A percentile compares a stretch with the other conserved stretches of the same genome.
phyloP scores from a whole-genome alignment of 179 eudicot species.

The Spergularia azorica region DNA sequence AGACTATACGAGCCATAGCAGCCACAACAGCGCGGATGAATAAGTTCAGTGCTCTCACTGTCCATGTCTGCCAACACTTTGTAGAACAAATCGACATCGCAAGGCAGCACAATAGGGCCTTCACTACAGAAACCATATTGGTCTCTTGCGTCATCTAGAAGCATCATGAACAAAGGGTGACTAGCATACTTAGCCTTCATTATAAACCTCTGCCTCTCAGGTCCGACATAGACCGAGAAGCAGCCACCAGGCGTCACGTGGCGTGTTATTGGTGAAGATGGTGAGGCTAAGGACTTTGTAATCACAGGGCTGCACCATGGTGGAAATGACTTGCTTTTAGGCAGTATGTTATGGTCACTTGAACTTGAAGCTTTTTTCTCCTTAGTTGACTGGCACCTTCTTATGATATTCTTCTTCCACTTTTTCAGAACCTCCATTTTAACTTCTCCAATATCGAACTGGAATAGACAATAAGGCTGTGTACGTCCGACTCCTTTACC shows the following conservation, averaged over 20 bases:
- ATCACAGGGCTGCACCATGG: constrained; percentile 24
- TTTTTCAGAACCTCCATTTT: constrained; percentile 30
- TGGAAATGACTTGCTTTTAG: constrained; percentile 39
- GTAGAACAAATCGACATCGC: constrained; percentile 56
- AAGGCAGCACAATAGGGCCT: constrained; percentile 67
- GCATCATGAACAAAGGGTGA: constrained; percentile 57
- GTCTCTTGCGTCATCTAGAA: constrained; percentile 64
- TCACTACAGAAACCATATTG: constrained; percentile 61
- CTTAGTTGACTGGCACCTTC: constrained; percentile 30
- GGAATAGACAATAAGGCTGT: not conserved
- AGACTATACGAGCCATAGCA: constrained; percentile 39
- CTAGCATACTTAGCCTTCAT: constrained; percentile 51
- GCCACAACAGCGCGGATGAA: constrained; percentile 29
- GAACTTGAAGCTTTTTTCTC: constrained; percentile 4
- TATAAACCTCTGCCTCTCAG: constrained; percentile 58
- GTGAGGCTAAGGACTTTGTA: not conserved
- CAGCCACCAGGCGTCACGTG: constrained; percentile 57
- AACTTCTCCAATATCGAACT: not conserved
- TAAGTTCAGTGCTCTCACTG: constrained; percentile 20
- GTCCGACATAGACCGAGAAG: constrained; percentile 70
- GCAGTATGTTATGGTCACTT: constrained; percentile 1
- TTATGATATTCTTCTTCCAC: constrained; percentile 28
- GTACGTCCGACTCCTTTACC: no score
- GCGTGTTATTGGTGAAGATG: constrained; percentile 14
- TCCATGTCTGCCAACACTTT: constrained; percentile 69